These are phyloP conservation scores for Leucosporidium yakuticum DNA, from an alignment of 768 basidiomycete genomes.

Conservation along the genomic window DNA sequence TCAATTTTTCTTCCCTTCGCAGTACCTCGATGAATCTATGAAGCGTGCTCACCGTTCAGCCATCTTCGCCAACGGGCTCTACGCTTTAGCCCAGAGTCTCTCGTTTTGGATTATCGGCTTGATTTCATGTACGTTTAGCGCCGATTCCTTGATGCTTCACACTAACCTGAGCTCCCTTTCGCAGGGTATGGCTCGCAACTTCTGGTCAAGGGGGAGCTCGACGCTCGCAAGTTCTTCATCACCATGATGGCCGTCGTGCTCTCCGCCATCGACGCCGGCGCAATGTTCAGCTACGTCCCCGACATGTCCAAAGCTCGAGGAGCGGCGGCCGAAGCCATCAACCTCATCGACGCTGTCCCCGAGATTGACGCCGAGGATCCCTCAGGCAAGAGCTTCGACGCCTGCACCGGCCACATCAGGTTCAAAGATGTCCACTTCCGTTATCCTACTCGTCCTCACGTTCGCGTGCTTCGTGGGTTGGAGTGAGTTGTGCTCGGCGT, in stretches of 20 bases:
- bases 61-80: slow-evolving; percentile 50
- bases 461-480: slow-evolving; percentile 41
- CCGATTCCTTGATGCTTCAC: no score
- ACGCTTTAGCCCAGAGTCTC: slow-evolving; percentile 37
- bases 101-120: slow-evolving; percentile 75
- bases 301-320: slow-evolving; percentile 78
- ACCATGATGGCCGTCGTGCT: slow-evolving; percentile 9
- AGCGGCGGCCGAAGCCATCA: slow-evolving; percentile 70
- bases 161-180: no score
- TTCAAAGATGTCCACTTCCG: slow-evolving; percentile 46
- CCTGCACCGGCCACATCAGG: slow-evolving; percentile 43
- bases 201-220: slow-evolving; percentile 52
- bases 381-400: slow-evolving; percentile 42
- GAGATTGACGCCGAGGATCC: slow-evolving; percentile 68
- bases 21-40: slow-evolving; percentile 67
- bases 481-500: slow-evolving; percentile 39
- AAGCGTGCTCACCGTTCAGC: slow-evolving; percentile 59
- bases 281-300: slow-evolving; percentile 53
- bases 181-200: slow-evolving; percentile 33
- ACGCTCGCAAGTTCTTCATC: slow-evolving; percentile 45
- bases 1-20: no score
- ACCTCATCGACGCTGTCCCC: slow-evolving; percentile 64
- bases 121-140: slow-evolving; percentile 53
- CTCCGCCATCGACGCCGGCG: slow-evolving; percentile 67
- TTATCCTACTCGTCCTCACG: slow-evolving; percentile 43